A percentile compares a stretch with the other conserved stretches of the same genome.
phyloP scores from a whole-genome alignment of 106 monocot species.

The Apostasia shenzhenica region DNA sequence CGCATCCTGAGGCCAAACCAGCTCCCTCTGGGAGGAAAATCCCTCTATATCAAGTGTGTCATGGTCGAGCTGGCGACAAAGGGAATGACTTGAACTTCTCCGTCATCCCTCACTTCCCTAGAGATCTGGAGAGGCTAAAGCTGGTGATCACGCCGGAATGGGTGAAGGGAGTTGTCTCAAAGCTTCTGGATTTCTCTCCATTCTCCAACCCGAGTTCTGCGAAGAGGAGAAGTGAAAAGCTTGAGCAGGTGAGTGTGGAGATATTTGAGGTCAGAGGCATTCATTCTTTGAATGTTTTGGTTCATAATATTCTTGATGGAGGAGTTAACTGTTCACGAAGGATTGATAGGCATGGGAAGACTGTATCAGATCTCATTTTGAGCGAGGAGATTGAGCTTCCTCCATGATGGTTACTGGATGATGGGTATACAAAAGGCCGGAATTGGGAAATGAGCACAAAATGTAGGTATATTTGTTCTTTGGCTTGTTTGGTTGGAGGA shows the following conservation, averaged over 20 bases:
- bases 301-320: conserved; percentile 81
- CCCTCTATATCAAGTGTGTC: conserved; percentile 79
- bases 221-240: conserved; percentile 11
- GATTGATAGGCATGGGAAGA: conserved; percentile 95
- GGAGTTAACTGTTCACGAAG: conserved; percentile 94
- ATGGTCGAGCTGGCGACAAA: conserved; percentile 89
- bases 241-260: conserved; percentile 50
- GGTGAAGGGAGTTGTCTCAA: conserved; percentile 57
- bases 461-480: background rate
- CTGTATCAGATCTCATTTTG: conserved; percentile 84
- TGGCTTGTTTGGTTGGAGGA: no score
- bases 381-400: conserved; percentile 70
- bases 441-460: background rate
- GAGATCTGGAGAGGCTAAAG: conserved; percentile 57
- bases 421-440: background rate
- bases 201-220: conserved; percentile 21
- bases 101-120: conserved; percentile 70
- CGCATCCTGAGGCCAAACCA: conserved; percentile 4
- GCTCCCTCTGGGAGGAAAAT: conserved; percentile 48
- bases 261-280: conserved; percentile 82
- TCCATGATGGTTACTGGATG: conserved; percentile 3
- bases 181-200: conserved; percentile 35
- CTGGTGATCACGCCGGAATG: conserved; percentile 62
- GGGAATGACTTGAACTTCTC: conserved; percentile 95
- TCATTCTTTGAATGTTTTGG: conserved; percentile 77